phyloP scores from a whole-genome alignment of 2,329 filamentous ascomycete species.

The Fusarium protoensiforme region DNA sequence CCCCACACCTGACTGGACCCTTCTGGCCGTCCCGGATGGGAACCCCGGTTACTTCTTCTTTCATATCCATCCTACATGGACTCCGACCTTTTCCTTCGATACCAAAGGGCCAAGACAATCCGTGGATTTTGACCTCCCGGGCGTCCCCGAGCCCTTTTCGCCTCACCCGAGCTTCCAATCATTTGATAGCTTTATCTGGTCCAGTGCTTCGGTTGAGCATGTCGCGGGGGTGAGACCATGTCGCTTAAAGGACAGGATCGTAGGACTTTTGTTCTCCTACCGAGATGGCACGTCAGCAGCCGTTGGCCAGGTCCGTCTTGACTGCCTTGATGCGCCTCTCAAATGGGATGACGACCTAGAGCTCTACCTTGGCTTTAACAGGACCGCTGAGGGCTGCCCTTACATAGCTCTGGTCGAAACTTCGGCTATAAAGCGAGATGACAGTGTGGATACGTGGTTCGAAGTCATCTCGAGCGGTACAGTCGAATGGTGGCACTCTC shows the following conservation, averaged over 20 bases:
- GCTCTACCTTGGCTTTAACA: not conserved
- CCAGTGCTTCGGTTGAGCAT: not conserved
- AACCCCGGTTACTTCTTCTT: not conserved
- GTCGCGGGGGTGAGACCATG: not conserved
- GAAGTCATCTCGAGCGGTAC: not conserved
- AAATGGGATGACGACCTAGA: not conserved
- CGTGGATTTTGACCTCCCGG: not conserved
- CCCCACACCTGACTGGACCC: not conserved
- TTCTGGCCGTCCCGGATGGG: not conserved
- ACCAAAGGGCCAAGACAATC: not conserved
- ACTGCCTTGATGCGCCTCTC: not conserved
- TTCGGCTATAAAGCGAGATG: not conserved
- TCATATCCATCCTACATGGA: not conserved
- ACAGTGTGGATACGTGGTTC: not conserved
- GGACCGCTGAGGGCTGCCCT: too few relatives aligned
- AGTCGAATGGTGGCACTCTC: not conserved
- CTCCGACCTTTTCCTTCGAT: not conserved
- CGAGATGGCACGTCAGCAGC: not conserved
- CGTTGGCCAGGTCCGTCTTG: not conserved
- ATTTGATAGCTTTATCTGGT: not conserved
- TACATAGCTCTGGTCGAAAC: not conserved
- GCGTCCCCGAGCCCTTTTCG: not conserved
- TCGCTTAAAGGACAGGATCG: not conserved
- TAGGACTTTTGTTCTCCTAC: not conserved
- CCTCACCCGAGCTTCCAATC: not conserved